Base-by-base conservation (phyloP, 345 rosid species). In the Gossypium bickii region DNA sequence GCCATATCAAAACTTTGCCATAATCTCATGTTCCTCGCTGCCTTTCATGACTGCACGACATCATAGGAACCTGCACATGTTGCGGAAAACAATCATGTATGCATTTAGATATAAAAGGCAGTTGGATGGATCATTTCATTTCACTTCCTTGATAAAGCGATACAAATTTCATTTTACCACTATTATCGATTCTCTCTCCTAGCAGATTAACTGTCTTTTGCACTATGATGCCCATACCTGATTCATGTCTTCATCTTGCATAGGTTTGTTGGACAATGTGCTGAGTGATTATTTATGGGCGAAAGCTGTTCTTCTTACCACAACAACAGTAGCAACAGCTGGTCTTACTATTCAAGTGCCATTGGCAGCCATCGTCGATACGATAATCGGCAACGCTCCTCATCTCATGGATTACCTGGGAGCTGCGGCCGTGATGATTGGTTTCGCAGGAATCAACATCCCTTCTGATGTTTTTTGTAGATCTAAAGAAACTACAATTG, bases 291-390 rank as follows among this genome's bases (percentile, higher is more conserved):
- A 92, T 76, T 78, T 92, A 62, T 92, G 99, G 98, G 97, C 97
- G 3, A 94, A 94, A 82, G 98, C 98, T 4, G 94, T 94, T 29
- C 85, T 94, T 53, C 78, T 92, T 65, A 95, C 99, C 38, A 90
- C 97, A 55, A 89, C 99, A 5, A 95, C 98, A 0, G 96, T 95
- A 17, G 99, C 98, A 59, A 87, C 97, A 2, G 98, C 98, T 24
- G 97, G 98, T 70, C 96, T 93, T 38, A 88, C 97, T 11, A 90
- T 95, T 72, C 98, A 94, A 87, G 98, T 94, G 48, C 99, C 98
- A 7, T 69, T 95, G 82, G 98, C 99, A 63, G 99, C 98, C 22
- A 64, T 95, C 58, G 90, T 95, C 2, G 99, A 95, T 79, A 70
- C 90, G 12, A 20, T 92, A 43, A 87, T 77, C 2, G 99, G 98